Evolutionary conservation across 257 asterid species (phyloP).

Genomic region (Dorcoceras hygrometricum): DNA sequence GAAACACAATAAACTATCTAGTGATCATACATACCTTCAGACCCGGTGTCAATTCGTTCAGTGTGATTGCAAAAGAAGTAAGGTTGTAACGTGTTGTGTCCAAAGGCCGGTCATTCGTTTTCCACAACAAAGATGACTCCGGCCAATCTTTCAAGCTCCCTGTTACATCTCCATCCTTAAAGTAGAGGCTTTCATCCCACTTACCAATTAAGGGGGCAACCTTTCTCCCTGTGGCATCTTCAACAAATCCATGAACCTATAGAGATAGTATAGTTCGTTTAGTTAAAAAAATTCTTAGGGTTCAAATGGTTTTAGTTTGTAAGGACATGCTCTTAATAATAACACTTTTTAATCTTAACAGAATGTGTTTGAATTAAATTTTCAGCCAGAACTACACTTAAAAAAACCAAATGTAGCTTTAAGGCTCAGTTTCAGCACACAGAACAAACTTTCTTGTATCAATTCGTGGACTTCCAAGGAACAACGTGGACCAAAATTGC

Average conservation of each 20-base stretch:
- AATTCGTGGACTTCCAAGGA: constrained; percentile 13
- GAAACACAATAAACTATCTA: constrained; percentile 17
- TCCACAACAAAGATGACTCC: constrained; percentile 66
- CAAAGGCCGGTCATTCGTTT: constrained; percentile 51
- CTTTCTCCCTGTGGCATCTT: constrained; percentile 64
- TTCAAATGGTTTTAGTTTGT: neutral
- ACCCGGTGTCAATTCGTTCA: constrained; percentile 80
- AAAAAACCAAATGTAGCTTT: neutral
- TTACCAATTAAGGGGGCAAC: constrained; percentile 75
- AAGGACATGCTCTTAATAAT: neutral
- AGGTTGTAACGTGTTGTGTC: constrained; percentile 76
- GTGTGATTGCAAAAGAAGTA: constrained; percentile 77
- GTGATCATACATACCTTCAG: constrained; percentile 55
- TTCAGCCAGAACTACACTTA: neutral
- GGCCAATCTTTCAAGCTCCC: constrained; percentile 50
- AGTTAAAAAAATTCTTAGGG: neutral
- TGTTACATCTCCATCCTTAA: constrained; percentile 55
- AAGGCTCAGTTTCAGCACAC: neutral
- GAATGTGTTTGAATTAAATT: neutral
- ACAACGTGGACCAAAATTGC: neutral
- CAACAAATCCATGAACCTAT: constrained; percentile 91
- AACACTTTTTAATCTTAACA: neutral
- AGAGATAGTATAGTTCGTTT: constrained; percentile 21
- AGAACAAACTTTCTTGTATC: neutral
- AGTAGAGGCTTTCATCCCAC: constrained; percentile 89